Base-by-base conservation (phyloP, 2,329 filamentous ascomycete species). In the Pestalotiopsis sp. region DNA sequence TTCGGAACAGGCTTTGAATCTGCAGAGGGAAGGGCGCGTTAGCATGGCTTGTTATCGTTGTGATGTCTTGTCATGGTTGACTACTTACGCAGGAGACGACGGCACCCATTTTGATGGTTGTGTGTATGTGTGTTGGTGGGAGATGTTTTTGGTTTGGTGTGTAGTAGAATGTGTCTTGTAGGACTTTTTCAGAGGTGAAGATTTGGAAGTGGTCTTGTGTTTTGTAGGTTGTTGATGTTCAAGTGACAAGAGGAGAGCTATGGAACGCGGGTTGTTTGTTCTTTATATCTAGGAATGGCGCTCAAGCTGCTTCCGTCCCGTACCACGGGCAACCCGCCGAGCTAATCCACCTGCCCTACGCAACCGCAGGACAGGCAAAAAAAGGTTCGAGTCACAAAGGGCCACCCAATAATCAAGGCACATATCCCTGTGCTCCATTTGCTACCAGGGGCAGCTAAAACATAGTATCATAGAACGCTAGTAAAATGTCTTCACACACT, bases 51-150 rank as follows among this genome's bases (percentile, higher is more conserved):
- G 61, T 12, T 4, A 17, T 20, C n/a, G 20, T 7, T 14, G 56
- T 61, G 58, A 57, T 38, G 52, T 58, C 17, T 38, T 2, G 9
- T 64, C 45, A 49, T n/a, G 59, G 57, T 27, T 45, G 65, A 45
- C 25, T 65, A 87, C 92, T 77, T 93, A 95, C 93, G 79, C 93
- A 95, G 79, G 92, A 95, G 73, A 94, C 85, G 77, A 96, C 90
- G 81, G 91, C 92, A 83, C 93, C 93, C 93, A 96, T 95, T 74
- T 80, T 90, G 81, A 76, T 66, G 14, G 56, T 71, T 69, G 59
- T 41, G 64, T 68, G 56, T 45, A 9, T 52, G 62, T 68, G 66
- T 70, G 23, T 57, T 68, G 69, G 68, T 31, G 59, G 25, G 14
- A 38, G 13, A 64, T 58, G 52, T 61, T 68, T 68, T 68, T 63